Conservation (phyloP, 305 asterid species). For the Rubia occidens region DNA sequence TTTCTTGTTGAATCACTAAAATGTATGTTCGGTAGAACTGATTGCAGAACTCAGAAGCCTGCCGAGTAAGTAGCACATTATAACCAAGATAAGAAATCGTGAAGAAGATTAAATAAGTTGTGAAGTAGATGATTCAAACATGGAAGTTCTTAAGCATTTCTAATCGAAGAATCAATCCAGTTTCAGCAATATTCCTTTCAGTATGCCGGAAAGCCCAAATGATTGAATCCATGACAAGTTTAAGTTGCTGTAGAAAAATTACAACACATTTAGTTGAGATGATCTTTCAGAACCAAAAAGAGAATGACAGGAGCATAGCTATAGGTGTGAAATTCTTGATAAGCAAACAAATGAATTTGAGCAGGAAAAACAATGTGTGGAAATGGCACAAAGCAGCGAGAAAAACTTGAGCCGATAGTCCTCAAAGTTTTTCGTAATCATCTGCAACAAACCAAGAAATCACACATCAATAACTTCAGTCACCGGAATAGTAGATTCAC, state of each 20-base stretch:
- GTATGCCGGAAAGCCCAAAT: conserved; percentile 99
- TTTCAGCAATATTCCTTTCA: conserved; percentile 94
- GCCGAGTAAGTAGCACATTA: conserved; percentile 27
- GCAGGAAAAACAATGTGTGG: conserved; percentile 85
- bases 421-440: conserved; percentile 94
- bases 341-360: conserved; percentile 43
- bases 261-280: background rate
- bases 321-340: background rate
- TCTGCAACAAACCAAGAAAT: conserved; percentile 34
- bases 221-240: conserved; percentile 93
- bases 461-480: background rate
- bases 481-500: background rate
- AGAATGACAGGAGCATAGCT: conserved; percentile 7
- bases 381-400: conserved; percentile 85
- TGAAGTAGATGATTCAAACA: conserved; percentile 27
- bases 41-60: conserved; percentile 76
- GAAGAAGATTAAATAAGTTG: conserved; percentile 6
- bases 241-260: conserved; percentile 58
- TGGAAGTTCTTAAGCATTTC: conserved; percentile 94
- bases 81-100: conserved; percentile 16
- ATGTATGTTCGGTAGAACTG: conserved; percentile 78
- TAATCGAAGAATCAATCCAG: conserved; percentile 78
- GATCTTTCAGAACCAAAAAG: background rate
- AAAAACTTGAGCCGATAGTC: conserved; percentile 96
- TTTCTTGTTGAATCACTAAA: conserved; percentile 85